These are phyloP conservation scores for Leishmania tropica DNA, from an alignment of 208 protist genomes.

Conservation along the genomic window DNA sequence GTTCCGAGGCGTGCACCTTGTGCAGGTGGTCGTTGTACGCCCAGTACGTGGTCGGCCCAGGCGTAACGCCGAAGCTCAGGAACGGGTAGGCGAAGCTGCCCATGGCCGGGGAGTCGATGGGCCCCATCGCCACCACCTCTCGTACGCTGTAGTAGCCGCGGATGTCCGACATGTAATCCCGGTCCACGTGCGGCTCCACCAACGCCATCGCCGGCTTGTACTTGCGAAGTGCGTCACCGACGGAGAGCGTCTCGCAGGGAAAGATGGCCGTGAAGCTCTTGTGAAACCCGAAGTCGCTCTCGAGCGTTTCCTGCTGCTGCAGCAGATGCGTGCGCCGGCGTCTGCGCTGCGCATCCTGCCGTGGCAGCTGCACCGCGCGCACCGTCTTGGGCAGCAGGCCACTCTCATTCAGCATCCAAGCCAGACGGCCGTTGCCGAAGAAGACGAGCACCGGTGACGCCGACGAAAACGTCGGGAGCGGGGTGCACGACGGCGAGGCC, in stretches of 20 bases:
- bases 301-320: slow-evolving; percentile 26
- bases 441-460: slow-evolving; percentile 62
- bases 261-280: slow-evolving; percentile 39
- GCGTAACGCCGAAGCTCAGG: slow-evolving; percentile 69
- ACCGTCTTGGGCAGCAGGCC: slow-evolving; percentile 37
- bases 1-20: slow-evolving; percentile 37
- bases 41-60: slow-evolving; percentile 75
- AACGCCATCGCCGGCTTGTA: slow-evolving; percentile 63
- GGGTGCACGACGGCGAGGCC: neutral
- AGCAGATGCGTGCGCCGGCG: slow-evolving; percentile 35
- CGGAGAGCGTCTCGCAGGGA: slow-evolving; percentile 55
- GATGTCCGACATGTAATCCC: slow-evolving; percentile 70
- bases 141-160: slow-evolving; percentile 74
- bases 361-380: slow-evolving; percentile 49
- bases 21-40: slow-evolving; percentile 76
- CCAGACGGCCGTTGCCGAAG: slow-evolving; percentile 76
- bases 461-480: slow-evolving; percentile 25
- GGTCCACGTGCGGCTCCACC: slow-evolving; percentile 76
- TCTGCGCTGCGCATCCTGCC: slow-evolving; percentile 34
- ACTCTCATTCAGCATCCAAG: slow-evolving; percentile 58
- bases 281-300: slow-evolving; percentile 19
- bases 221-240: slow-evolving; percentile 64
- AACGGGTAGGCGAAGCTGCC: slow-evolving; percentile 70
- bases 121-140: slow-evolving; percentile 66
- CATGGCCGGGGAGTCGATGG: slow-evolving; percentile 78